These are phyloP conservation scores for Penicillium mononematosum DNA, from an alignment of 495 filamentous ascomycete genomes.

Conservation along the genomic window DNA sequence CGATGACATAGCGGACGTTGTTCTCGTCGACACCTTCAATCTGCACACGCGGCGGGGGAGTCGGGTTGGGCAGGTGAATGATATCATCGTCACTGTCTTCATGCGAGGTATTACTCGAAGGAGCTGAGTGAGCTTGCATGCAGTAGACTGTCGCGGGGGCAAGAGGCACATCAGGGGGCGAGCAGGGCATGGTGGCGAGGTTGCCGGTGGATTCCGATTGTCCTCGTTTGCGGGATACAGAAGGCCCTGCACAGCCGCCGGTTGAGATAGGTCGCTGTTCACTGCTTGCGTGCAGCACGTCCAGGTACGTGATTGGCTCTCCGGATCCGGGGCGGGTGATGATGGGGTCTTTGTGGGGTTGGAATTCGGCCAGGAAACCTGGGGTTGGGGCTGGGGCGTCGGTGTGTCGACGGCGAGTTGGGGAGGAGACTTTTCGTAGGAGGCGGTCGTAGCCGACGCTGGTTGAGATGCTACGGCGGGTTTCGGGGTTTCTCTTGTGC, in stretches of 20 bases:
- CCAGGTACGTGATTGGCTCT: slow-evolving; percentile 39
- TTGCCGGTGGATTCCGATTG: slow-evolving; percentile 22
- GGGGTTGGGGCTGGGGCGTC: slow-evolving; percentile 41
- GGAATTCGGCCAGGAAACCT: slow-evolving; percentile 30
- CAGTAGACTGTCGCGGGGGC: slow-evolving; percentile 29
- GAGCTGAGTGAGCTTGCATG: slow-evolving; percentile 41
- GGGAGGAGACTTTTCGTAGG: slow-evolving; percentile 22
- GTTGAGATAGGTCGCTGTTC: slow-evolving; percentile 14
- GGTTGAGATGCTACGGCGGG: slow-evolving; percentile 37
- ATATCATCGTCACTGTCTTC: slow-evolving; percentile 43
- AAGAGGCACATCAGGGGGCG: slow-evolving; percentile 11
- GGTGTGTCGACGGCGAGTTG: slow-evolving; percentile 40
- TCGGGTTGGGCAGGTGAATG: slow-evolving; percentile 39
- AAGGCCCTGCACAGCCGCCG: slow-evolving; percentile 1
- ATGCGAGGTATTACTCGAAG: slow-evolving; percentile 24
- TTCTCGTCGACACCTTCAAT: slow-evolving; percentile 43
- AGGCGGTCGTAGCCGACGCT: slow-evolving; percentile 26
- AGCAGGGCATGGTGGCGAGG: slow-evolving; percentile 12
- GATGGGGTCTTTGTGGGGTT: slow-evolving; percentile 10
- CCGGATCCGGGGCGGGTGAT: slow-evolving; percentile 7
- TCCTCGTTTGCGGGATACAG: slow-evolving; percentile 12
- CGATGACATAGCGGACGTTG: slow-evolving; percentile 38
- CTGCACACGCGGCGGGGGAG: slow-evolving; percentile 29
- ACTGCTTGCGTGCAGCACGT: slow-evolving; percentile 30
- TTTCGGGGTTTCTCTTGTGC: slow-evolving; percentile 33